phyloP scores from a whole-genome alignment of 2,329 filamentous ascomycete genomes.

The Neoscytalidium dimidiatum region DNA sequence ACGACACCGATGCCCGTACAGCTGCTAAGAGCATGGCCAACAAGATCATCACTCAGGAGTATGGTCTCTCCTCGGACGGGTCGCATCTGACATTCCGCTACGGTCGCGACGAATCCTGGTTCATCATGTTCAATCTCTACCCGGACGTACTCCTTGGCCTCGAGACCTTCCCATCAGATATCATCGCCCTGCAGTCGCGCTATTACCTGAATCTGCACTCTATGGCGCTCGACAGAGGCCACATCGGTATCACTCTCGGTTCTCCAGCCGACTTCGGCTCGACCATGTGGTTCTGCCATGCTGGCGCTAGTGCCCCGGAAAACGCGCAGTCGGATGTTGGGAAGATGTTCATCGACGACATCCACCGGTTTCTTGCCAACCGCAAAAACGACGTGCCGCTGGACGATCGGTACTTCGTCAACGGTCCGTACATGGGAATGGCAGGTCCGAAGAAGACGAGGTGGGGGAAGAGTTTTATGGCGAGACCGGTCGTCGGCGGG shows the following conservation, averaged over 20 bases:
- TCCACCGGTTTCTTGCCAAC: slow-evolving; percentile 45
- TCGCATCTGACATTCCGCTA: slow-evolving; percentile 40
- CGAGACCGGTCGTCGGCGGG: slow-evolving; percentile 45
- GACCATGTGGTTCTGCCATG: slow-evolving; percentile 48
- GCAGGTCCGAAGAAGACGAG: slow-evolving; percentile 28
- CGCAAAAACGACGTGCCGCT: slow-evolving; percentile 45
- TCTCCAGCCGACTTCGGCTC: slow-evolving; percentile 44
- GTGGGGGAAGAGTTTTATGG: slow-evolving; percentile 33
- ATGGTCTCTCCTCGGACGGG: slow-evolving; percentile 28
- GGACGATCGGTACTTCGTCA: slow-evolving; percentile 44
- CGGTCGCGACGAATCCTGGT: slow-evolving; percentile 39
- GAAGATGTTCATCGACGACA: slow-evolving; percentile 39
- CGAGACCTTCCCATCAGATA: slow-evolving; percentile 37
- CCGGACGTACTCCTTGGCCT: slow-evolving; percentile 43
- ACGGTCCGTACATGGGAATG: slow-evolving; percentile 25
- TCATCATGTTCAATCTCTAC: slow-evolving; percentile 45
- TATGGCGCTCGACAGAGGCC: slow-evolving; percentile 29
- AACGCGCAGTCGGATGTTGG: slow-evolving; percentile 2
- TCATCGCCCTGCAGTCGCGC: slow-evolving; percentile 37
- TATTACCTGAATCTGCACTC: slow-evolving; percentile 39
- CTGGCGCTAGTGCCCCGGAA: slow-evolving; percentile 28
- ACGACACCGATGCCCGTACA: slow-evolving; percentile 21
- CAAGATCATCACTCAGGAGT: background rate
- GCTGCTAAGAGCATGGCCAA: slow-evolving; percentile 2
- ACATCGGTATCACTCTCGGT: slow-evolving; percentile 28